Evolutionary conservation across 1,284 basidiomycete species (phyloP).

Genomic region (Hemileia vastatrix): DNA sequence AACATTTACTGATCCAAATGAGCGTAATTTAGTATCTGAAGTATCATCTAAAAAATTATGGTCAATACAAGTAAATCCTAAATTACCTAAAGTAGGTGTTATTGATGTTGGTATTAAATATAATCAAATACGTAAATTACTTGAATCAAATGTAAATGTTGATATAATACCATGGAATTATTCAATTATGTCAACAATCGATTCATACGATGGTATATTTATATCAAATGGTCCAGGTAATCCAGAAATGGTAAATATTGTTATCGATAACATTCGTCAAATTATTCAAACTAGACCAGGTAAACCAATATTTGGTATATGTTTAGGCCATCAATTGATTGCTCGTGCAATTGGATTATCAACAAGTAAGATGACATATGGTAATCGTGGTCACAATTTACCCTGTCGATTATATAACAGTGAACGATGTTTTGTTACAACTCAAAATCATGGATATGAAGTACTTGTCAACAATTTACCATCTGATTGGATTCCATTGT

Average conservation of each 20-base stretch:
- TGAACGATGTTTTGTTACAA: constrained; percentile 96
- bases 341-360: constrained; percentile 85
- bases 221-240: constrained; percentile 97
- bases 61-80: constrained; percentile 65
- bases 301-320: constrained; percentile 95
- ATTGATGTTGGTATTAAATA: constrained; percentile 98
- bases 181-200: too few relatives aligned
- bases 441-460: constrained; percentile 96
- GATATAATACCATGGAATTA: constrained; percentile 97
- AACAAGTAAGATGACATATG: constrained; percentile 98
- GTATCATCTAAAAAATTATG: constrained; percentile 66
- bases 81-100: constrained; percentile 72
- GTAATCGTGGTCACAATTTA: constrained; percentile 96
- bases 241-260: constrained; percentile 66
- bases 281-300: constrained; percentile 64
- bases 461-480: constrained; percentile 74
- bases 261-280: constrained; percentile 61
- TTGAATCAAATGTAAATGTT: constrained; percentile 79
- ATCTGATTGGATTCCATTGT: constrained; percentile 83
- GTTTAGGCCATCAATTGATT: constrained; percentile 92
- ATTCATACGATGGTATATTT: constrained; percentile 88
- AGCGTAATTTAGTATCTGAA: constrained; percentile 75
- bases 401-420: constrained; percentile 88
- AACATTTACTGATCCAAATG: constrained; percentile 80
- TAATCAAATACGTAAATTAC: constrained; percentile 97